These are phyloP conservation scores for Nakaseomyces delphensis DNA, from an alignment of 1,139 yeast species.

Conservation along the genomic window DNA sequence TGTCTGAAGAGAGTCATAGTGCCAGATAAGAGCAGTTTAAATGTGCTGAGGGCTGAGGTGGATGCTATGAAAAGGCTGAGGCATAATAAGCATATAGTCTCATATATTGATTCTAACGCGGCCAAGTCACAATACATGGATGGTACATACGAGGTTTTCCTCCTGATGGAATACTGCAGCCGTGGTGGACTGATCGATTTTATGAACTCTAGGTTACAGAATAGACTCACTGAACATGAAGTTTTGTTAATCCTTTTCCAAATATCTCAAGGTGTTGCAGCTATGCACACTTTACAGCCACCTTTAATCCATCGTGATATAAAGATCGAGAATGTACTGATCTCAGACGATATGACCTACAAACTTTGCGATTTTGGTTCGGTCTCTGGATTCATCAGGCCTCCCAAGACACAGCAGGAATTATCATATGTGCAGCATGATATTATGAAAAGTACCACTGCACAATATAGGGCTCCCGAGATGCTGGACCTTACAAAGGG, in stretches of 20 bases:
- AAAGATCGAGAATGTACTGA: constrained; percentile 68
- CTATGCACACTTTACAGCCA: constrained; percentile 55
- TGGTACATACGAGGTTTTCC: constrained; percentile 59
- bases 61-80: constrained; percentile 64
- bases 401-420: constrained; percentile 59
- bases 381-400: constrained; percentile 50
- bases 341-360: constrained; percentile 47
- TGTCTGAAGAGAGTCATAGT: constrained; percentile 69
- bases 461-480: constrained; percentile 76
- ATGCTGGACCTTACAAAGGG: constrained; percentile 67
- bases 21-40: constrained; percentile 59
- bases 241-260: constrained; percentile 60
- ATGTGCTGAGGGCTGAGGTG: constrained; percentile 61
- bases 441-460: constrained; percentile 67
- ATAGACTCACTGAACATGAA: constrained; percentile 54
- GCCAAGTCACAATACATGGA: constrained; percentile 43
- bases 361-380: constrained; percentile 77
- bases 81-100: constrained; percentile 50
- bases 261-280: constrained; percentile 56
- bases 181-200: constrained; percentile 62
- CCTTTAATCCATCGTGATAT: constrained; percentile 65
- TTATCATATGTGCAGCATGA: constrained; percentile 55
- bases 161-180: constrained; percentile 72
- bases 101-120: constrained; percentile 71
- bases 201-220: constrained; percentile 61